Evolutionary conservation across 2,329 filamentous ascomycete species (phyloP).

Genomic region (Chaetomium globosum): DNA sequence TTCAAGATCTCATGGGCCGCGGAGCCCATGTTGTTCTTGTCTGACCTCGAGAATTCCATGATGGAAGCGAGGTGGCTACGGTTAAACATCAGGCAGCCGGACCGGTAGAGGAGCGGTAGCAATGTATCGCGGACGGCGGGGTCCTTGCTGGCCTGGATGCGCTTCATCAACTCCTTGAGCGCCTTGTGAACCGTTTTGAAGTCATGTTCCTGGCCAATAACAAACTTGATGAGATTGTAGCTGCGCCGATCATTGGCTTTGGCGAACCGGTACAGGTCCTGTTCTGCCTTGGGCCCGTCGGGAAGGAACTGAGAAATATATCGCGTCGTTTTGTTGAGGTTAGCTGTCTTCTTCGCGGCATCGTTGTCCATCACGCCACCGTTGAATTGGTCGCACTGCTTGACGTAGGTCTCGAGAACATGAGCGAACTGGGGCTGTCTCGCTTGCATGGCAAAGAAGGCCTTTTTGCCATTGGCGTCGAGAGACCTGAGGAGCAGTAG

Average conservation of each 20-base stretch:
- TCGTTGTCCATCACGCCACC: conserved; percentile 79
- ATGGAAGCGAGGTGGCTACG: conserved; percentile 90
- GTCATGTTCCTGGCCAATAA: conserved; percentile 82
- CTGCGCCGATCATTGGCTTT: conserved; percentile 86
- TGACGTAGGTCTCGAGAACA: conserved; percentile 74
- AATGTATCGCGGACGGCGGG: conserved; percentile 76
- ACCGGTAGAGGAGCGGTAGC: conserved; percentile 78
- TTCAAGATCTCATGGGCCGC: conserved; percentile 87
- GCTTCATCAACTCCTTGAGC: conserved; percentile 84
- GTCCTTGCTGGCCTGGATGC: conserved; percentile 69
- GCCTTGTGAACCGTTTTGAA: conserved; percentile 89
- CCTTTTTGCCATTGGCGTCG: conserved; percentile 75
- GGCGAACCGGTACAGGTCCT: conserved; percentile 86
- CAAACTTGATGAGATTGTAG: conserved; percentile 86
- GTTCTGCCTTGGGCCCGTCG: conserved; percentile 69
- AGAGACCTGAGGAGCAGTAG: conserved; percentile 78
- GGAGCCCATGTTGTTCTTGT: conserved; percentile 74
- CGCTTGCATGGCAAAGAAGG: conserved; percentile 83
- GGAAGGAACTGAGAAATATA: conserved; percentile 75
- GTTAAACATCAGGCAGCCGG: conserved; percentile 86
- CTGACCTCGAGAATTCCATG: conserved; percentile 81
- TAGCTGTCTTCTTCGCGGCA: conserved; percentile 67
- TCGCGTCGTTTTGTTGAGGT: conserved; percentile 71
- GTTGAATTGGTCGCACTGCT: conserved; percentile 86
- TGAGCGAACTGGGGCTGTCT: conserved; percentile 75